Conservation (phyloP, 2,329 filamentous ascomycete species). For the Neopestalotiopsis rosae region DNA sequence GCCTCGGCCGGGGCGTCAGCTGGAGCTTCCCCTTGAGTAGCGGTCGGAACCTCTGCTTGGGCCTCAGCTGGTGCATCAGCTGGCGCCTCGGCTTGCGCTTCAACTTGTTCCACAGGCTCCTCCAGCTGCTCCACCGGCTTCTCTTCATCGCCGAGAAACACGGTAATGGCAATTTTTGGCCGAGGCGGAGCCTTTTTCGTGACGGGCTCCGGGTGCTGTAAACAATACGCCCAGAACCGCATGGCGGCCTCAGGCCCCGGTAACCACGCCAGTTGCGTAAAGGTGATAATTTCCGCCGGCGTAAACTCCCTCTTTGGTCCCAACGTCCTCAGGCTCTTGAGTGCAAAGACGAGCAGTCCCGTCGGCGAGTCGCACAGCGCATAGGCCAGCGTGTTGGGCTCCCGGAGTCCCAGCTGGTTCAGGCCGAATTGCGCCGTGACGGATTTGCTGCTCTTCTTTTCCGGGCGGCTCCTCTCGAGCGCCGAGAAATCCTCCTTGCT, state of each 20-base stretch:
- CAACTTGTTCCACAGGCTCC: conserved; percentile 23
- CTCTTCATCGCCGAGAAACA: conserved; percentile 46
- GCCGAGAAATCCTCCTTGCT: conserved; percentile 54
- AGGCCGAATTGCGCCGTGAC: conserved; percentile 33
- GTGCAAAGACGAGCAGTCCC: conserved; percentile 60
- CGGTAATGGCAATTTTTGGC: conserved; percentile 51
- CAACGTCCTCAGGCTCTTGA: conserved; percentile 50
- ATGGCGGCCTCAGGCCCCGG: conserved; percentile 67
- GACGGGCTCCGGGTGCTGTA: conserved; percentile 38
- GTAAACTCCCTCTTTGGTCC: conserved; percentile 48
- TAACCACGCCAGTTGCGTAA: conserved; percentile 69
- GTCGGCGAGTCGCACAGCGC: conserved; percentile 67
- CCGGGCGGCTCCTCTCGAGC: conserved; percentile 35
- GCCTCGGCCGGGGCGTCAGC: conserved; percentile 19
- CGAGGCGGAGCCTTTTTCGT: conserved; percentile 33
- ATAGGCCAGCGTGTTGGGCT: conserved; percentile 63
- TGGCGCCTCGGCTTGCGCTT: conserved; percentile 16
- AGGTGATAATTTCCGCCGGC: conserved; percentile 61
- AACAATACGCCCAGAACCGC: conserved; percentile 58
- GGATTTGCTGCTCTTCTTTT: conserved; percentile 24
- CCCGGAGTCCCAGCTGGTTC: conserved; percentile 38
- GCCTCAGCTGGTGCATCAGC: conserved; percentile 24
- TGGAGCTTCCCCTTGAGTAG: conserved; percentile 13
- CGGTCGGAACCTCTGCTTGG: conserved; percentile 24
- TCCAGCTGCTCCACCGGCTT: background rate